Evolutionary conservation across 2,329 filamentous ascomycete species (phyloP).

Genomic region (Paramyrothecium sp.): DNA sequence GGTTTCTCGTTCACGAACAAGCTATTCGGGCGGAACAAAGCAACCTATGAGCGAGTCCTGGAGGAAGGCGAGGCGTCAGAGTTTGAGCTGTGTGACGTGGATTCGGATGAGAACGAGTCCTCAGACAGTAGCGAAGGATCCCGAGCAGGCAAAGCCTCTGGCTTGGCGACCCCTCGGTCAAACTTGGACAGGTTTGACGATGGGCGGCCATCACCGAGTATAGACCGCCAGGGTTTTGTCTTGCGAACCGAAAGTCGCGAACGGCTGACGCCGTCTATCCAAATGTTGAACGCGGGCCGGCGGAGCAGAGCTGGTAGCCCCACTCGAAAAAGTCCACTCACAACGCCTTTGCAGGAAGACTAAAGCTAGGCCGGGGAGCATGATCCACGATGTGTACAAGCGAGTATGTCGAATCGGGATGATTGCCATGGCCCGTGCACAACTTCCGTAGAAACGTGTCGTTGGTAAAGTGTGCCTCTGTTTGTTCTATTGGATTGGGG

Average conservation of each 20-base stretch:
- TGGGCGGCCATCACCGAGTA: conserved; percentile 37
- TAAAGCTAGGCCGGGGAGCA: conserved; percentile 10
- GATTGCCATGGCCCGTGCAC: too few relatives aligned
- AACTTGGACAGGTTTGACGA: conserved; percentile 53
- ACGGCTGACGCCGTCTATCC: conserved; percentile 58
- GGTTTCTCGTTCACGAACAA: conserved; percentile 58
- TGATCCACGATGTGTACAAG: neutral
- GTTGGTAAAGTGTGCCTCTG: too few relatives aligned
- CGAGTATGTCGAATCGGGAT: neutral
- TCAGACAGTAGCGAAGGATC: conserved; percentile 61
- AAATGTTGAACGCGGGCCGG: conserved; percentile 55
- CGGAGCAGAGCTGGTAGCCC: conserved; percentile 57
- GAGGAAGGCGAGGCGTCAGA: conserved; percentile 75
- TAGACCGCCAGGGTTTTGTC: conserved; percentile 71
- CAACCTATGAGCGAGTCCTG: conserved; percentile 77
- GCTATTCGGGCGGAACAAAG: conserved; percentile 58
- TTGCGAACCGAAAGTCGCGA: conserved; percentile 86
- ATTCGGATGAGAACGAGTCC: conserved; percentile 62
- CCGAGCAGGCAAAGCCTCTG: conserved; percentile 59
- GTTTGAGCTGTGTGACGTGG: conserved; percentile 73
- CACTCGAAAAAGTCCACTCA: conserved; percentile 59
- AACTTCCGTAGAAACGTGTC: too few relatives aligned
- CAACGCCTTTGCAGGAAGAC: conserved; percentile 46
- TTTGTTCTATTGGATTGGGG: too few relatives aligned
- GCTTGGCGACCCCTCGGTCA: conserved; percentile 65